Percentiles rank a stretch among this genome's conserved stretches.
phyloP scores from a whole-genome alignment of 2,329 filamentous ascomycete genomes.

The Cadophora sp. region DNA sequence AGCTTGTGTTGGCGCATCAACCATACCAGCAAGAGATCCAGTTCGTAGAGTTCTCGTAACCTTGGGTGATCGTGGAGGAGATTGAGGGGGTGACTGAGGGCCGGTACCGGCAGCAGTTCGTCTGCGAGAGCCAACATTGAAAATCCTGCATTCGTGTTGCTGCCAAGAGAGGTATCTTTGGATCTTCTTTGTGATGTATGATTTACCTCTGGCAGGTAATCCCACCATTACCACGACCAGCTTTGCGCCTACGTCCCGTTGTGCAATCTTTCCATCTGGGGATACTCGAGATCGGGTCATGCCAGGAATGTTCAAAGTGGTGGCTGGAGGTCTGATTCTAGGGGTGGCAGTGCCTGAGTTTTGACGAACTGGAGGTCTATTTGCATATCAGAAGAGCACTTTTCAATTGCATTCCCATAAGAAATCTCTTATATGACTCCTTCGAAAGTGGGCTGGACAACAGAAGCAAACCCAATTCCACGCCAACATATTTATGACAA shows the following conservation, averaged over 20 bases:
- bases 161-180: conserved; percentile 96
- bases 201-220: conserved; percentile 92
- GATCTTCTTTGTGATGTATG: conserved; percentile 98
- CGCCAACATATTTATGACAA: neutral
- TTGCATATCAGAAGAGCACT: conserved; percentile 23
- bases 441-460: neutral
- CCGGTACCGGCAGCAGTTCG: conserved; percentile 74
- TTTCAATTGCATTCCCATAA: neutral
- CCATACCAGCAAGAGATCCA: conserved; percentile 32
- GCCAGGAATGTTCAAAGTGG: conserved; percentile 94
- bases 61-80: conserved; percentile 40
- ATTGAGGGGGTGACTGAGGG: conserved; percentile 37
- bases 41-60: conserved; percentile 29
- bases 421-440: conserved; percentile 7
- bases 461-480: conserved; percentile 1
- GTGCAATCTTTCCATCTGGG: conserved; percentile 91
- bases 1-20: conserved; percentile 54
- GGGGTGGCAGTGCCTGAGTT: conserved; percentile 82
- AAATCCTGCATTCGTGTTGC: conserved; percentile 93
- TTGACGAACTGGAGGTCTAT: conserved; percentile 70
- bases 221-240: conserved; percentile 99
- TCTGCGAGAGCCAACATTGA: conserved; percentile 94
- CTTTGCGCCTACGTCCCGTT: conserved; percentile 94
- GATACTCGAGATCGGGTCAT: conserved; percentile 95
- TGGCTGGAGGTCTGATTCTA: conserved; percentile 80